Evolutionary conservation across 306 rosid species (phyloP).

Genomic region (Crotalaria pallida): DNA sequence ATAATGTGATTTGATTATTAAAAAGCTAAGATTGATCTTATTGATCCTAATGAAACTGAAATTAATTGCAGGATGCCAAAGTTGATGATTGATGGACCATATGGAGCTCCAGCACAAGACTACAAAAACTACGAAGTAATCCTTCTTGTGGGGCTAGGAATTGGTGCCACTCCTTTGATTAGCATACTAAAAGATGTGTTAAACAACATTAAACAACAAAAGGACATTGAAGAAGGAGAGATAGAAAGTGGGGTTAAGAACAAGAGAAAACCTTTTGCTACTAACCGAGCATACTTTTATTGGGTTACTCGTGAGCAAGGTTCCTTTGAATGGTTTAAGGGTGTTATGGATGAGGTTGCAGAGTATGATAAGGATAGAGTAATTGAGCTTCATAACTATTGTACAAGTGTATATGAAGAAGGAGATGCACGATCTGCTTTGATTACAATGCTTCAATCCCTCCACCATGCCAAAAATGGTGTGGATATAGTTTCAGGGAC

Average conservation of each 20-base stretch:
- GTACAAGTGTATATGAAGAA: constrained; percentile 88
- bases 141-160: constrained; percentile 81
- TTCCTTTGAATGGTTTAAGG: constrained; percentile 84
- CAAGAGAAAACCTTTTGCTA: constrained; percentile 58
- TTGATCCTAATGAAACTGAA: not conserved
- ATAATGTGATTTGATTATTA: not conserved
- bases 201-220: constrained; percentile 61
- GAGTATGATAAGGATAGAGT: constrained; percentile 56
- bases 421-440: constrained; percentile 87
- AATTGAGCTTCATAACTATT: constrained; percentile 77
- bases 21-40: not conserved
- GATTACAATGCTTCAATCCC: constrained; percentile 82
- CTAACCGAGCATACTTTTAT: constrained; percentile 76
- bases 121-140: constrained; percentile 79
- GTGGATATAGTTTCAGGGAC: constrained; percentile 80
- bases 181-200: constrained; percentile 83
- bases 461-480: constrained; percentile 75
- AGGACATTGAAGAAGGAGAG: constrained; percentile 48
- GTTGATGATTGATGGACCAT: constrained; percentile 71
- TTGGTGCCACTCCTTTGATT: constrained; percentile 80
- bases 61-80: constrained; percentile 63
- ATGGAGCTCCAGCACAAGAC: constrained; percentile 95
- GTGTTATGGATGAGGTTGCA: constrained; percentile 81
- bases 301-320: constrained; percentile 97
- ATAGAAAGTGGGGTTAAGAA: constrained; percentile 28